Evolutionary conservation across 2,329 filamentous ascomycete genomes (phyloP).

Genomic region (Phialophora expanda): DNA sequence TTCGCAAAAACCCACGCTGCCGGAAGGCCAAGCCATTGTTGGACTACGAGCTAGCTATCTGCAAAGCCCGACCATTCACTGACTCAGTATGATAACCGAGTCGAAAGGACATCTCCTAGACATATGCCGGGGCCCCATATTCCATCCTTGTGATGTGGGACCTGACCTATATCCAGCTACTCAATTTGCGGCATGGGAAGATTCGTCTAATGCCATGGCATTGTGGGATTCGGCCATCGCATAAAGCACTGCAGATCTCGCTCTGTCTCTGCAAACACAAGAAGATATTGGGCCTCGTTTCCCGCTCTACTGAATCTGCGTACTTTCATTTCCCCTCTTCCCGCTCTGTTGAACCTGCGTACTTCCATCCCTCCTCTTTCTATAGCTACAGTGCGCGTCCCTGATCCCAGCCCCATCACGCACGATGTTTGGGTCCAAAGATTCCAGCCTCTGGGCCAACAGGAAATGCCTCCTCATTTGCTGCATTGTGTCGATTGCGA

Average conservation of each 20-base stretch:
- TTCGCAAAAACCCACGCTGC: neutral
- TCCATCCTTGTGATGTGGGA: conserved; percentile 17
- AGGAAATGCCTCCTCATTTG: conserved; percentile 52
- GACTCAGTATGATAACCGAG: neutral
- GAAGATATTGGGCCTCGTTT: neutral
- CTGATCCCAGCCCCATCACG: neutral
- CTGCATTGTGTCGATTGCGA: conserved; percentile 54
- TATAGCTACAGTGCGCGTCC: neutral
- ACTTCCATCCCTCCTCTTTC: neutral
- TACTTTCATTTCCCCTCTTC: neutral
- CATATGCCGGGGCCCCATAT: conserved; percentile 27
- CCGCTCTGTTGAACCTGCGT: neutral
- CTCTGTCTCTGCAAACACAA: neutral
- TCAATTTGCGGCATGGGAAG: neutral
- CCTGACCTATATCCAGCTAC: neutral
- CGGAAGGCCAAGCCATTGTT: neutral
- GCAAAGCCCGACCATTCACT: neutral
- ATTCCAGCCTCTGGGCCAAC: conserved; percentile 26
- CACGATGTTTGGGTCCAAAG: conserved; percentile 21
- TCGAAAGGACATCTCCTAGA: conserved; percentile 10
- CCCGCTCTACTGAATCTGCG: neutral
- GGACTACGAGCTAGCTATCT: neutral
- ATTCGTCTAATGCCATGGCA: neutral
- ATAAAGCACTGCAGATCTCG: conserved; percentile 6
- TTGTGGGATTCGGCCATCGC: conserved; percentile 9